Evolutionary conservation across 1,284 basidiomycete species (phyloP), one percentile per base, ranked within the genome.

Genomic region (Melampsora larici-populina): DNA sequence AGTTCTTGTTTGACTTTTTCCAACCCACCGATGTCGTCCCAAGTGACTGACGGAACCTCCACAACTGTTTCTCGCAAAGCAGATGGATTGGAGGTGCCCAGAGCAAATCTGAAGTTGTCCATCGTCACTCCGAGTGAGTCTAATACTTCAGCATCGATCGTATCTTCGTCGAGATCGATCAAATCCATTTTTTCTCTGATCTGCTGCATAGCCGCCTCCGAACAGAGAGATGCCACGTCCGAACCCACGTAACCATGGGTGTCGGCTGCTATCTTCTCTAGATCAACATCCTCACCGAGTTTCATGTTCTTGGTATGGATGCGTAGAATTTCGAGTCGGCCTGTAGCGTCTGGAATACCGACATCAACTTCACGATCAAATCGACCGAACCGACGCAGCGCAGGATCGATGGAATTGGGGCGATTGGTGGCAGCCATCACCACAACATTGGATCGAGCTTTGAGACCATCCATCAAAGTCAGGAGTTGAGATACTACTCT

Each of bases 271-370:
- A 99, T 98, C 90, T 96, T 93, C 85, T 99, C 96, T 76, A 99
- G 89, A 82, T 99, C 97, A 67, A 99, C 96, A 82, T 99, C 97
- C 78, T 98, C 95, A n/a, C 86, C 89, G 63, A 99, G 88, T 86
- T 98, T 99, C 96, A 99, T 99, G 88, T 99, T 99, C 90, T 98
- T 99, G 78, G 97, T 99, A 87, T 98, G 96, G 81, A 99, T 99
- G 79, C 96, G 92, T 79, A 99, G 89, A 82, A 99, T 98, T 85
- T 99, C 96, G 64, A 98, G 89, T 85, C 97, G 96, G 78, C 96
- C 95, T 79, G 95, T 98, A 0, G 96, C 95, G 85, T 99, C 96
- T 73, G 96, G 97, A 81, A 99, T 98, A 84, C 97, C 94, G 81
- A 99, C 99, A 86, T 99, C 96, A 80, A 99, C 92, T 86, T 99